Evolutionary conservation across 768 basidiomycete genomes (phyloP).

Genomic region (Amanita rubescens): DNA sequence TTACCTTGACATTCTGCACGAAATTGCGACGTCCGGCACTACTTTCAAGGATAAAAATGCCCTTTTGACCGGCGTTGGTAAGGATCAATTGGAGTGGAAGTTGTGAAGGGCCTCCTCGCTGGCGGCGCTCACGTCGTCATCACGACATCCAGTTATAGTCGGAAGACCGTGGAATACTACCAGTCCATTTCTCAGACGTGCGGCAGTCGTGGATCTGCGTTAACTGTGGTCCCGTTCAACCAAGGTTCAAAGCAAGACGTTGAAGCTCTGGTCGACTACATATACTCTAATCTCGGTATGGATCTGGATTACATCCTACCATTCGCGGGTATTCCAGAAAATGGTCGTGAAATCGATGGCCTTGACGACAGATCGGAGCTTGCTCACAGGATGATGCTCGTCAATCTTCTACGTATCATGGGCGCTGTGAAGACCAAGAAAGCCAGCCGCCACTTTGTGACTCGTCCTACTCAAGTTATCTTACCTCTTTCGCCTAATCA

Average conservation of each 20-base stretch:
- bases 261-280: slow-evolving; percentile 96
- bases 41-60: slow-evolving; percentile 99
- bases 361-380: slow-evolving; percentile 97
- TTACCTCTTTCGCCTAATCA: slow-evolving; percentile 97
- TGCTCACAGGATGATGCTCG: slow-evolving; percentile 97
- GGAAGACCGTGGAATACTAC: slow-evolving; percentile 95
- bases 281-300: slow-evolving; percentile 90
- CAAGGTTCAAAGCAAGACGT: slow-evolving; percentile 99
- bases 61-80: slow-evolving; percentile 94
- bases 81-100: slow-evolving; percentile 96
- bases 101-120: slow-evolving; percentile 92
- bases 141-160: slow-evolving; percentile 96
- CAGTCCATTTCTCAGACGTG: slow-evolving; percentile 95
- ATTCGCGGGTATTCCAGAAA: slow-evolving; percentile 97
- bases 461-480: slow-evolving; percentile 97
- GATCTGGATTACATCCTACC: slow-evolving; percentile 98
- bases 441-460: slow-evolving; percentile 92
- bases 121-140: slow-evolving; percentile 96
- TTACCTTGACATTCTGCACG: slow-evolving; percentile 94
- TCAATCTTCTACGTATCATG: slow-evolving; percentile 91
- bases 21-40: slow-evolving; percentile 97
- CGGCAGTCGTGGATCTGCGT: slow-evolving; percentile 91
- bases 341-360: slow-evolving; percentile 96
- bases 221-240: slow-evolving; percentile 98
- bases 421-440: slow-evolving; percentile 99